Base-by-base conservation (phyloP, 768 basidiomycete species). In the Leccinum boreale region DNA sequence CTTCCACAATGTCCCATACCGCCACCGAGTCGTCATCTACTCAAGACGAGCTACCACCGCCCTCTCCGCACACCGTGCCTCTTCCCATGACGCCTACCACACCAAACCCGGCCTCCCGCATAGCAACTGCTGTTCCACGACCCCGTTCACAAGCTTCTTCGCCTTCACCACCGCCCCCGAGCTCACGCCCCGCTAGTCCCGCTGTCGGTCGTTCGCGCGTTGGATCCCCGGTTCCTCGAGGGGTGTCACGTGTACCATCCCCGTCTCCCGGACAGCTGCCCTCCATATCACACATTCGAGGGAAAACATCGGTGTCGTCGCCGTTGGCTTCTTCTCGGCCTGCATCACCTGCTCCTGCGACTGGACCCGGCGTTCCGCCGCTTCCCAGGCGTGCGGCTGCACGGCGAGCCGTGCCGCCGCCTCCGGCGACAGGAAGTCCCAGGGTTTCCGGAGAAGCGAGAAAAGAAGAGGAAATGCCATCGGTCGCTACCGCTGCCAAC, bases 311-410 rank as follows among this genome's bases (percentile, higher is more conserved):
- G 2, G 23, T 23, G 11, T 52, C 65, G 19, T 72, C 74, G n/a
- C 73, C 69, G 0, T 59, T 77, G 49, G 69, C 65, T n/a, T 67
- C 74, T 3, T 72, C 73, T 29, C 65, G 77, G 33, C 58, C 73
- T 3, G 66, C 65, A 12, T 78, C 79, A 4, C 79, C 81, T 49
- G 73, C 67, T 3, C 53, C 42, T 8, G 47, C 33, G 1, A 49
- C 50, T 0, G 63, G 63, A 15, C 55, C 60, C 2, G 58, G 62
- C 1, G 73, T 75, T 6, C 87, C 88, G 0, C 88, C 87, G 2
- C 69, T 90, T 23, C 88, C 88, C 0, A 78, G 85, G 44, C 76
- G 88, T 47, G 88, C 88, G 0, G 80, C 85, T 50, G 83, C 80
- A 1, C 78, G 88, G 21, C 74, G 73, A 6, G 59, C 55, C 23